Evolutionary conservation across 1,284 basidiomycete species (phyloP).

Genomic region (Trichosporon ovoides): DNA sequence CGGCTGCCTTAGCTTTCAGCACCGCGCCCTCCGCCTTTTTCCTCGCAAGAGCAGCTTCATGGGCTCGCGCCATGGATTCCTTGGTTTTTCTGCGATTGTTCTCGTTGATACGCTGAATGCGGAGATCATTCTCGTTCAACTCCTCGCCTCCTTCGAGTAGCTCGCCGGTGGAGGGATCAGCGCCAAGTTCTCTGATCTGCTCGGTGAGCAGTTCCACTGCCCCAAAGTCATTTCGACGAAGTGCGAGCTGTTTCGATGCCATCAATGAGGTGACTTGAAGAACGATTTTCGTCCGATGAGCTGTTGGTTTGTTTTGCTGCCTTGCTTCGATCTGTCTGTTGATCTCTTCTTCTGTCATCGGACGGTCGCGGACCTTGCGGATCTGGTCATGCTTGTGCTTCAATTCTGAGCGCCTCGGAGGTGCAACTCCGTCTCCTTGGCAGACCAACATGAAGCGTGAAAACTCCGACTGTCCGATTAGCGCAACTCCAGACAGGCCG

Average conservation of each 20-base stretch:
- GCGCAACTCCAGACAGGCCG: not conserved
- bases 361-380: slow-evolving; percentile 56
- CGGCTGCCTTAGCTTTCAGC: slow-evolving; percentile 28
- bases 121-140: slow-evolving; percentile 53
- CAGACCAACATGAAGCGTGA: slow-evolving; percentile 56
- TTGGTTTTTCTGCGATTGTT: slow-evolving; percentile 75
- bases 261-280: slow-evolving; percentile 51
- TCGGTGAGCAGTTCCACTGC: slow-evolving; percentile 60
- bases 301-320: slow-evolving; percentile 29
- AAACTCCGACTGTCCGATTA: slow-evolving; percentile 62
- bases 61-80: slow-evolving; percentile 70
- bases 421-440: slow-evolving; percentile 57
- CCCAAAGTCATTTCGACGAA: slow-evolving; percentile 60
- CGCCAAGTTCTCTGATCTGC: slow-evolving; percentile 58
- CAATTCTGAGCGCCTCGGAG: slow-evolving; percentile 63
- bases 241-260: slow-evolving; percentile 60
- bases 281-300: slow-evolving; percentile 57
- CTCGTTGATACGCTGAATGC: slow-evolving; percentile 75
- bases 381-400: slow-evolving; percentile 63
- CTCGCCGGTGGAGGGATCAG: slow-evolving; percentile 38
- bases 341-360: slow-evolving; percentile 67
- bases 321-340: slow-evolving; percentile 59
- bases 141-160: slow-evolving; percentile 24
- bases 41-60: slow-evolving; percentile 63
- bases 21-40: slow-evolving; percentile 53